A percentile compares a stretch with the other conserved stretches of the same genome.
Evolutionary conservation across 2,329 filamentous ascomycete genomes (phyloP).

Genomic region (Eurotiales sp.): DNA sequence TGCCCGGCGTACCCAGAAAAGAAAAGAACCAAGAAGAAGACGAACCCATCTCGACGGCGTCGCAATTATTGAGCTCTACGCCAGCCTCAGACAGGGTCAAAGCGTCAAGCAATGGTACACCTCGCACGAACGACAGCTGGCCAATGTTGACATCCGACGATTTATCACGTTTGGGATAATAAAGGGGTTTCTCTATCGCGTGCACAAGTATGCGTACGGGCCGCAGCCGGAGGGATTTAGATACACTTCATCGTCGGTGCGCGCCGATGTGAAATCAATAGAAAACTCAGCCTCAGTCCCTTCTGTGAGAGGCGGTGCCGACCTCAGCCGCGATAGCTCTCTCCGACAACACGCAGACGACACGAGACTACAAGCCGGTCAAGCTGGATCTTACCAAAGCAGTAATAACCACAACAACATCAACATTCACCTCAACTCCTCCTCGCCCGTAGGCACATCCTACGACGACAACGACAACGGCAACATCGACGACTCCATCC

Average conservation of each 20-base stretch:
- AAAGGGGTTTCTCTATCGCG: conserved; percentile 87
- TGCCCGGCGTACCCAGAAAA: conserved; percentile 1
- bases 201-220: conserved; percentile 80
- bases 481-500: background rate
- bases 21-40: conserved; percentile 6
- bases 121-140: conserved; percentile 66
- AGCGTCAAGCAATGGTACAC: conserved; percentile 86
- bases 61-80: conserved; percentile 74
- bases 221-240: conserved; percentile 28
- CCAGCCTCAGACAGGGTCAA: conserved; percentile 74
- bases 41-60: conserved; percentile 44
- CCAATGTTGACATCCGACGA: conserved; percentile 79
- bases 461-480: conserved; percentile 3
- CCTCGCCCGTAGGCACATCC: background rate
- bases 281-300: conserved; percentile 14
- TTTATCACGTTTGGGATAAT: conserved; percentile 95
- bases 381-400: conserved; percentile 11
- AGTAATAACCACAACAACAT: conserved; percentile 7
- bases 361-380: background rate
- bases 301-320: conserved; percentile 3
- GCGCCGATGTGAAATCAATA: conserved; percentile 20
- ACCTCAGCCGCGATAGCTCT: conserved; percentile 5
- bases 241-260: conserved; percentile 20
- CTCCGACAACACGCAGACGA: background rate
- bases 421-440: conserved; percentile 4